Base-by-base conservation (phyloP, 768 basidiomycete genomes). In the Candolleomyces aberdarensis region DNA sequence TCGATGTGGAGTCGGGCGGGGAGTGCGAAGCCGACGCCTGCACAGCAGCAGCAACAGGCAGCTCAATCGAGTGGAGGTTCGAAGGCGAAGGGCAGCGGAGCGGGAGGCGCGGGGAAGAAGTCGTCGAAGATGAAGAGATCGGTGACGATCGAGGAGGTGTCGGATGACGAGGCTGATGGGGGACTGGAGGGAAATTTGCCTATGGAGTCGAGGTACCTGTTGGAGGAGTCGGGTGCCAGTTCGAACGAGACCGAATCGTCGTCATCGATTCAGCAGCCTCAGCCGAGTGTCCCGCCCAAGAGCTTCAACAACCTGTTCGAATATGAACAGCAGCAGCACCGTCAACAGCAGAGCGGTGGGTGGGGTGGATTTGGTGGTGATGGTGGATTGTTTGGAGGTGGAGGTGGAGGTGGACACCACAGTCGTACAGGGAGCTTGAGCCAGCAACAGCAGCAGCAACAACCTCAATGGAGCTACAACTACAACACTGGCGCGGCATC, bases 111-210 rank as follows among this genome's bases (percentile, higher is more conserved):
- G 29, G 20, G 52, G 20, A 31, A 10, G 29, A 39, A 17, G 52
- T 5, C 32, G 26, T 54, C 31, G 17, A 14, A 22, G 31, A 10
- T n/a, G 32, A 19, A 19, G 52, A 76, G 75, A 63, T 68, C 67
- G 39, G 76, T 75, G n/a, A 78, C 72, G 32, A 70, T 82, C 14
- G 80, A 82, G 64, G 80, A 79, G 36, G 74, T 80, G 14, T 71
- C 75, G 7, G 80, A 82, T 58, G 80, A 82, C 22, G 78, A 80
- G 51, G 72, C 66, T 9, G 72, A 74, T 20, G 68, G 52, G 5
- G 62, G 53, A 39, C 64, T 56, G 52, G 59, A 65, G 7, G 74
- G 72, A n/a, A 70, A 60, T 39, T 66, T 80, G 29, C 76, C 78
- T 1, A 62, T 71, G 32, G 72, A 78, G 52, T 76, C 74, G 29